phyloP scores from a whole-genome alignment of 2,329 filamentous ascomycete genomes.

The Alternaria brassicae region DNA sequence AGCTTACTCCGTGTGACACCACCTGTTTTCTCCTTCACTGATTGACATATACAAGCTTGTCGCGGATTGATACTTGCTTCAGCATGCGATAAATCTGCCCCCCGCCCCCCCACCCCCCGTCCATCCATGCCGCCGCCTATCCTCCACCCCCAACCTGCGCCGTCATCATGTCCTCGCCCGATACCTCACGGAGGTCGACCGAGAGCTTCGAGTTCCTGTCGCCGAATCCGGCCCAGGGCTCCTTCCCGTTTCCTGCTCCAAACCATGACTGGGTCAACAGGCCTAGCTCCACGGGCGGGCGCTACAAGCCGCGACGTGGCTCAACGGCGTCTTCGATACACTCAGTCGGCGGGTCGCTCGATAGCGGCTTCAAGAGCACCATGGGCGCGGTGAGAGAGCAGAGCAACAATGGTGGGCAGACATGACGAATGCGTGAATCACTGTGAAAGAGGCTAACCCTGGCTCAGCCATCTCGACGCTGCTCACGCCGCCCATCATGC shows the following conservation, averaged over 20 bases:
- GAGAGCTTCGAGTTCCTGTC: constrained; percentile 59
- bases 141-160: constrained; percentile 35
- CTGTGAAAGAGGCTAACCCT: constrained; percentile 19
- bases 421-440: not conserved
- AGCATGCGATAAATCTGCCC: constrained; percentile 23
- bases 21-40: not conserved
- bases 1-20: not conserved
- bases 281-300: constrained; percentile 54
- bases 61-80: not conserved
- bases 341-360: constrained; percentile 84
- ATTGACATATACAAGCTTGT: not conserved
- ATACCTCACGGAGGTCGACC: constrained; percentile 54
- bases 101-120: constrained; percentile 16
- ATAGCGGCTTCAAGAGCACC: constrained; percentile 68
- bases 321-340: constrained; percentile 88
- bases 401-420: constrained; percentile 76
- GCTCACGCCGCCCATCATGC: constrained; percentile 87
- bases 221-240: constrained; percentile 49
- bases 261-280: constrained; percentile 62
- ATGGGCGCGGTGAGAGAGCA: constrained; percentile 70
- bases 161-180: constrained; percentile 51
- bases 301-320: constrained; percentile 69
- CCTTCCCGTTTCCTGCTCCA: constrained; percentile 65
- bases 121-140: constrained; percentile 47
- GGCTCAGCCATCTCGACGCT: constrained; percentile 83